Evolutionary conservation across 192 early-diverging fungal species (phyloP), one percentile per base, ranked within the genome.

Genomic region (Rhizophagus sp.): DNA sequence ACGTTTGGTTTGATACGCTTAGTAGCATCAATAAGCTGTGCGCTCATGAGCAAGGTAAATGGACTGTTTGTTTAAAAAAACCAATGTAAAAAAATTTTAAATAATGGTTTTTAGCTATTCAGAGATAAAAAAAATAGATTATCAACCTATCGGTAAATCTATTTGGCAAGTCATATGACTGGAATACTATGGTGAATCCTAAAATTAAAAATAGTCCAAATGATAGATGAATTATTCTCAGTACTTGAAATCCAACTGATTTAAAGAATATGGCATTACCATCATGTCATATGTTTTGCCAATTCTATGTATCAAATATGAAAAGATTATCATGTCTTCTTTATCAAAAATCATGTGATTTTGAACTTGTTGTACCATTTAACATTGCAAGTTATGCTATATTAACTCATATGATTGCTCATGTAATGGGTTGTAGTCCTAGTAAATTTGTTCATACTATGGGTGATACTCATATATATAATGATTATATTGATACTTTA

Each of bases 341-440:
- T 65, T 99, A 99, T 87, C 98, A 99, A 84, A 89, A 97, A 2
- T 94, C 95, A 1, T 94, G 94, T 83, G 98, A 99, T 80, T 89
- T 99, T 86, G 98, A 97, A 8, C 88, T 99, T 30, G 98, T 97
- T 24, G 96, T 99, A 0, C 98, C 98, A 1, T 99, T 99, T 84
- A 99, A 99, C 82, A 98, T 99, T 85, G 95, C 98, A 6, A 96
- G 95, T 34, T 99, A 99, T 81, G 94, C 97, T 1, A 80, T 99
- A 12, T 87, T 99, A 15, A 97, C 96, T 13, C 86, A 92, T 65
- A 89, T 99, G 85, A 89, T 99, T 75, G 96, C 97, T 0, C 91
- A 96, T 75, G 92, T 97, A 7, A 96, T 93, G 2, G 94, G 93
- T 7, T 82, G 94, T 41, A 84, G 90, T 52, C 94, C 96, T 8